phyloP scores from a whole-genome alignment of 176 grass and related monocot genomes.

The Rhynchospora breviuscula region DNA sequence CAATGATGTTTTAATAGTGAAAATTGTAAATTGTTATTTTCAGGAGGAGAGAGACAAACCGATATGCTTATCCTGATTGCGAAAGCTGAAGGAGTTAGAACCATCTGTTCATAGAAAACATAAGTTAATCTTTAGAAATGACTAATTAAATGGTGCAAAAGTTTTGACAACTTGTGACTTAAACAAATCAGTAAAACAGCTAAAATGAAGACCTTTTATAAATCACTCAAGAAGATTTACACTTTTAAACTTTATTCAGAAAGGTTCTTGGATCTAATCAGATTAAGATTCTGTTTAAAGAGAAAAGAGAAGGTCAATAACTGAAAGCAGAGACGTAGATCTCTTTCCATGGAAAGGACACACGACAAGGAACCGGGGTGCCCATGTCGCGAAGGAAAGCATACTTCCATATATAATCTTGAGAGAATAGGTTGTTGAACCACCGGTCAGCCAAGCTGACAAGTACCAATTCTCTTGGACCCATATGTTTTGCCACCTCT shows the following conservation, averaged over 20 bases:
- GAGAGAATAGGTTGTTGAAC: conserved; percentile 55
- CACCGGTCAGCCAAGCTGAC: conserved; percentile 49
- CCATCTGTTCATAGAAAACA: conserved; percentile 34
- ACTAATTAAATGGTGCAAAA: neutral
- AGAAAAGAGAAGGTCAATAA: conserved; percentile 19
- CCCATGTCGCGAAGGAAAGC: conserved; percentile 79
- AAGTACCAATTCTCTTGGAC: conserved; percentile 51
- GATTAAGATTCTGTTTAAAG: neutral
- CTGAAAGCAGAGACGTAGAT: conserved; percentile 66
- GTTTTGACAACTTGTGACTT: too few species aligned
- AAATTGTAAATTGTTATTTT: neutral
- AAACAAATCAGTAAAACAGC: too few species aligned
- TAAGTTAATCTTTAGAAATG: conserved; percentile 22
- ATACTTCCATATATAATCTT: conserved; percentile 76
- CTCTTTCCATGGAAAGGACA: conserved; percentile 53
- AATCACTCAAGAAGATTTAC: too few species aligned
- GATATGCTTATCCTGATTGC: conserved; percentile 45
- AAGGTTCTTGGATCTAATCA: too few species aligned
- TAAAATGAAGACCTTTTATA: too few species aligned
- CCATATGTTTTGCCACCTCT: conserved; percentile 80
- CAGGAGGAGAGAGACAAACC: neutral
- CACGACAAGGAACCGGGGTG: conserved; percentile 22
- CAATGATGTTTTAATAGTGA: neutral
- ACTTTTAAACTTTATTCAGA: neutral
- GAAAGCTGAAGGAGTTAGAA: conserved; percentile 46